Evolutionary conservation across 768 basidiomycete species (phyloP), one percentile per base, ranked within the genome.

Genomic region (Mycena epipterygia): DNA sequence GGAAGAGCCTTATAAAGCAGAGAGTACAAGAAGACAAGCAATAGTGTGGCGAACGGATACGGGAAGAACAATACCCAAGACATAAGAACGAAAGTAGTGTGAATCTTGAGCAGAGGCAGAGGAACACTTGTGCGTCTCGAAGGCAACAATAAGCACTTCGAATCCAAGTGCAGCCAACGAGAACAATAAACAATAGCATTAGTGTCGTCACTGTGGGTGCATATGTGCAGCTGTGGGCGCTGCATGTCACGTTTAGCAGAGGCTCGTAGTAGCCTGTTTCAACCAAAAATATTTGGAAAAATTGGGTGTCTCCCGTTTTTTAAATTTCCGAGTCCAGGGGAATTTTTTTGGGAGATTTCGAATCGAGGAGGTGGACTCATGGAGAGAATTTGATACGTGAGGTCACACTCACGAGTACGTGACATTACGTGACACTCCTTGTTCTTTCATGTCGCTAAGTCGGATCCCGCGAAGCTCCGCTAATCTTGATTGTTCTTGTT

Each of bases 31-130:
- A 39, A 32, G 30, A 56, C 12, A 33, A 65, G 27, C n/a, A 30
- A n/a, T 25, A 44, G 49, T 67, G 58, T 67, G 49, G 67, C 67
- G 32, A 62, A 62, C 6, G 32, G 56, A 49, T 17, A 49, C 11
- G 48, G 29, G 25, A 7, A 60, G 58, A 53, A 59, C 39, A 67
- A 59, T 41, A 48, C 25, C 9, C 53, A 13, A 55, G 33, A 9
- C 2, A n/a, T n/a, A n/a, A n/a, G n/a, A n/a, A n/a, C n/a, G n/a
- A n/a, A n/a, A n/a, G n/a, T n/a, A n/a, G n/a, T n/a, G n/a, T n/a
- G n/a, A 44, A 14, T 37, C 14, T n/a, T n/a, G 21, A 44, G 2
- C 7, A 44, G n/a, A n/a, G 13, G 42, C 42, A 44, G 42, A n/a
- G n/a, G n/a, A n/a, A n/a, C 42, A 5, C 42, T 21, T n/a, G 6